Base-by-base conservation (phyloP, 2,329 filamentous ascomycete genomes). In the Trichoderma hamatum region DNA sequence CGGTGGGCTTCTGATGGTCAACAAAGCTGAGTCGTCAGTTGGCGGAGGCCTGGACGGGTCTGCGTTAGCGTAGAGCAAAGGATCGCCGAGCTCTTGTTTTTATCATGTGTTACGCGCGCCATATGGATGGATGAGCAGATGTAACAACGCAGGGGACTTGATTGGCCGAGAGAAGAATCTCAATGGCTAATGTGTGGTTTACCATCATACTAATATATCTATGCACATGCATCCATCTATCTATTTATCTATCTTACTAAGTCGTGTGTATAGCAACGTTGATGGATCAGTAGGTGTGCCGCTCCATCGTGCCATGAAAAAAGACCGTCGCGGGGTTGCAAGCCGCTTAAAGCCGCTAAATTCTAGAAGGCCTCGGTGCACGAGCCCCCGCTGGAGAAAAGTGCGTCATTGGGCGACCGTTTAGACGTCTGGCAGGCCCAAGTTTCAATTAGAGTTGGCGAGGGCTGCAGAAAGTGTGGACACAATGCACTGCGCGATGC, bases 391-490 rank as follows among this genome's bases (percentile, higher is more conserved):
- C 54, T 63, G 28, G 28, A 39, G 39, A 62, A 51, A 24, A 21
- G 30, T 59, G 67, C 67, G 67, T 69, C 67, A 69, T 62, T 56
- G 52, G 34, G 19, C 30, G 60, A 24, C 4, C 26, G 39, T 49
- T 62, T 68, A 46, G 49, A 65, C 19, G 49, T 39, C 7, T n/a
- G 26, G 34, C n/a, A 39, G 24, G 43, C 28, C 39, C 30, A 52
- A 16, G 61, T 32, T 64, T 39, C 61, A 46, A 43, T 28, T 46
- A 39, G 14, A 14, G 32, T n/a, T 52, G 43, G 43, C 30, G 43
- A 62, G 21, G 30, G 14, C n/a, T 16, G 9, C 19, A 49, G 46
- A 24, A 49, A 24, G 46, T 49, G 43, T 49, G 46, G 46, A 21
- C 46, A 9, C 39, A 43, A 43, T 43, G 46, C 46, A 5, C 10